Evolutionary conservation across 1,139 yeast genomes (phyloP), one percentile per base, ranked within the genome.

Genomic region (Kluyveromyces marxianus): DNA sequence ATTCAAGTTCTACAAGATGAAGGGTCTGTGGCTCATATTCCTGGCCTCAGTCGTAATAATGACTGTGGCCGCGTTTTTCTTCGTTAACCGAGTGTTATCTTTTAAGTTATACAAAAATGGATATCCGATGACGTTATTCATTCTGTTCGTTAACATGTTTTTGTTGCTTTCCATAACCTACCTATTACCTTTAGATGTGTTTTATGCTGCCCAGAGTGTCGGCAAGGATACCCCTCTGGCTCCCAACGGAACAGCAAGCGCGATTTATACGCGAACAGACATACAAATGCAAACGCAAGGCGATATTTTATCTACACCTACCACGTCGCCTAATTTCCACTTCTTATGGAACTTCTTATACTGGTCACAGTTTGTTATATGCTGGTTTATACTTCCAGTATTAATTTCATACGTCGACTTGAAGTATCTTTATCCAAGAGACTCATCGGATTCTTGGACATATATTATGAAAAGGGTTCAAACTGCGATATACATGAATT

Each of bases 341-440:
- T 31, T 49, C 5, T 37, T 55, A 14, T 62, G 67, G 66, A 39
- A 54, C 27, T 31, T 50, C 10, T 52, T 60, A 3, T 62, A 62
- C 45, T 59, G 63, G 63, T 39, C 53, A 3, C 63, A 62, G 45
- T 62, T 62, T 40, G 45, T 54, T 2, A 39, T 60, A 3, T 62
- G 65, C 44, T 62, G 67, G 67, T 51, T 60, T 28, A 44, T 57
- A 28, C 48, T 62, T 14, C 67, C 67, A 6, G 57, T 61, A 7
- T 42, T 59, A 45, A 60, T 62, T 27, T 60, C 66, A n/a, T 62
- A 57, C 43, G 44, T 58, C 33, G 50, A 54, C 8, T 44, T 61
- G 42, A 58, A 57, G 43, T 62, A 60, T 48, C 51, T 55, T 7
- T 38, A 51, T 45, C 44, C 54, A 41, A 25, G 38, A 30, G 21